phyloP scores from a whole-genome alignment of 2,329 filamentous ascomycete species.

The Aspergillus chevalieri region DNA sequence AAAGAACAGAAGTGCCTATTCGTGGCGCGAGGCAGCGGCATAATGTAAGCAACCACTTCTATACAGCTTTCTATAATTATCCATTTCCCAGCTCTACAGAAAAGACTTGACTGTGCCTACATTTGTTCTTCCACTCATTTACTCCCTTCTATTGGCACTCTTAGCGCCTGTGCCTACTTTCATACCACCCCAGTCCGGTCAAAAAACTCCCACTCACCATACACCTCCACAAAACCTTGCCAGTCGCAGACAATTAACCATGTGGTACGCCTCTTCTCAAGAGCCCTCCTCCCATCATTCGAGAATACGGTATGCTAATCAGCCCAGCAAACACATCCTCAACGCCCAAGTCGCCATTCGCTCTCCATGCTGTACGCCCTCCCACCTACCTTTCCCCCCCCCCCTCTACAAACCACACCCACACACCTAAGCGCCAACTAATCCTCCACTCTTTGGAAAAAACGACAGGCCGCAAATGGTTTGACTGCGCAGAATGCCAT shows the following conservation, averaged over 20 bases:
- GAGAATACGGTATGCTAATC: constrained; percentile 9
- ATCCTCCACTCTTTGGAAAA: no score
- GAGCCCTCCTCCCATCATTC: neutral
- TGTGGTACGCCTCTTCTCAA: constrained; percentile 20
- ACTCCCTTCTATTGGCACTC: no score
- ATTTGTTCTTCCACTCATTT: neutral
- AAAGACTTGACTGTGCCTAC: neutral
- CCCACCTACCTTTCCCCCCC: no score
- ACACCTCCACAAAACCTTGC: no score
- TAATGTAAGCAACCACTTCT: constrained; percentile 1
- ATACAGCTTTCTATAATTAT: neutral
- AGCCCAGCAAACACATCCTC: constrained; percentile 82
- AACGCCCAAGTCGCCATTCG: constrained; percentile 97
- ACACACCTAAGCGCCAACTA: no score
- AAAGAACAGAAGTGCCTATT: neutral
- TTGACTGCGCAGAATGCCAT: constrained; percentile 96
- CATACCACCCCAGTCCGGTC: neutral
- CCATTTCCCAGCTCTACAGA: neutral
- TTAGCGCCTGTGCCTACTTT: no score
- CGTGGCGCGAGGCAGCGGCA: neutral
- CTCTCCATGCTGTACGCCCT: constrained; percentile 78
- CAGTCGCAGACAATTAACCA: constrained; percentile 3
- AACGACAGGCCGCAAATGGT: constrained; percentile 85
- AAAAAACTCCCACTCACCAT: neutral
- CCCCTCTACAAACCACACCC: no score